Conservation (phyloP, 1,139 yeast species). For the Pneumocystis murina region DNA sequence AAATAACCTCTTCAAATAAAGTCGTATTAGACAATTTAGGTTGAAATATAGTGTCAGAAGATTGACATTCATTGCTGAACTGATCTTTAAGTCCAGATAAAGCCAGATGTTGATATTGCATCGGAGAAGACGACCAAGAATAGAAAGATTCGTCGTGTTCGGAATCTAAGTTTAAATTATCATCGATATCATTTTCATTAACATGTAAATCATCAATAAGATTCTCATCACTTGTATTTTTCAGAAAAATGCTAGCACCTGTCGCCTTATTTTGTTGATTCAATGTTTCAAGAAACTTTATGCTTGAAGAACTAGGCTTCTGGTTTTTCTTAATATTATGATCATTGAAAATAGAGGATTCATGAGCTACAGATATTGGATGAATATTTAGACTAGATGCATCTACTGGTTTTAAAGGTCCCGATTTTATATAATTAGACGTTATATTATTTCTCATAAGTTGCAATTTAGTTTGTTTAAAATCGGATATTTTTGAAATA, state of each 20-base stretch:
- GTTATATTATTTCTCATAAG: neutral
- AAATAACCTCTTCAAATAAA: neutral
- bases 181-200: constrained; percentile 12
- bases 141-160: constrained; percentile 3
- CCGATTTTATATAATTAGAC: neutral
- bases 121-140: constrained; percentile 1
- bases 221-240: neutral
- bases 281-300: neutral
- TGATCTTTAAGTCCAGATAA: neutral
- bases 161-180: constrained; percentile 8
- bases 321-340: neutral
- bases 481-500: neutral
- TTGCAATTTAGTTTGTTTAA: neutral
- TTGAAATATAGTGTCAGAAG: neutral
- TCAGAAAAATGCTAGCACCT: neutral
- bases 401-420: neutral
- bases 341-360: neutral
- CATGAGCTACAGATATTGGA: neutral
- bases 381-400: neutral
- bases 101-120: constrained; percentile 4
- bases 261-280: neutral
- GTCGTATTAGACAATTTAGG: neutral
- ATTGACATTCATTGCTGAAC: neutral
- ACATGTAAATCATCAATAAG: constrained; percentile 4
- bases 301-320: neutral